Conservation (phyloP, 2,329 filamentous ascomycete species). For the Aspergillus pseudotamarii region DNA sequence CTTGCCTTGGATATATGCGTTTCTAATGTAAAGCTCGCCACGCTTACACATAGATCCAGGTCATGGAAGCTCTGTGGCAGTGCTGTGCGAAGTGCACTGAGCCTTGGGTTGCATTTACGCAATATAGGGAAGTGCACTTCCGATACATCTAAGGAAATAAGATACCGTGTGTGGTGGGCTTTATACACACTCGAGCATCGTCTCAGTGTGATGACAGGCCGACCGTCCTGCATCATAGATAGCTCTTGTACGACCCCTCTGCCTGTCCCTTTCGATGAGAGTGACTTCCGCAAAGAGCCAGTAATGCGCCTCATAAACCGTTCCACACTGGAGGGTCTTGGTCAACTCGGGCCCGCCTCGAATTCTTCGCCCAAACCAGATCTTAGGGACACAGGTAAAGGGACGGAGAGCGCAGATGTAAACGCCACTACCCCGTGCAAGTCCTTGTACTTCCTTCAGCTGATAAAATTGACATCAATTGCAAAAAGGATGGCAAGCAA, state of each 20-base stretch:
- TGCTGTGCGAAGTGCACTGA: slow-evolving; percentile 44
- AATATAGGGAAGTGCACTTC: slow-evolving; percentile 41
- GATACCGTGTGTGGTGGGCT: slow-evolving; percentile 51
- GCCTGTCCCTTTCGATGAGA: slow-evolving; percentile 45
- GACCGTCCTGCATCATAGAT: slow-evolving; percentile 47
- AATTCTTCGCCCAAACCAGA: slow-evolving; percentile 25
- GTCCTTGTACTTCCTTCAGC: slow-evolving; percentile 45
- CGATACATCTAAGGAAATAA: slow-evolving; percentile 46
- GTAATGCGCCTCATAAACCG: slow-evolving; percentile 32
- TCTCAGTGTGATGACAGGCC: slow-evolving; percentile 48
- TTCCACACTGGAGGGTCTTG: slow-evolving; percentile 23
- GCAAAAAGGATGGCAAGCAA: slow-evolving; percentile 41
- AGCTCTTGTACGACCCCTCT: slow-evolving; percentile 46
- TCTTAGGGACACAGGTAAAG: slow-evolving; percentile 17
- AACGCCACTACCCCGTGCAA: slow-evolving; percentile 36
- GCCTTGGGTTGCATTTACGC: slow-evolving; percentile 47
- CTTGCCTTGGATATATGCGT: neutral
- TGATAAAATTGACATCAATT: slow-evolving; percentile 40
- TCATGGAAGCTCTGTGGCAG: slow-evolving; percentile 47
- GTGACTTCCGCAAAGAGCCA: slow-evolving; percentile 40
- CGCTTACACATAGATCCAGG: slow-evolving; percentile 26
- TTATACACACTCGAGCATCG: slow-evolving; percentile 47
- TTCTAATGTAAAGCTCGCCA: neutral
- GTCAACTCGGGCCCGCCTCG: slow-evolving; percentile 25
- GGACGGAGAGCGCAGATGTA: slow-evolving; percentile 17